A percentile compares a stretch with the other conserved stretches of the same genome.
Conservation (phyloP, 495 filamentous ascomycete genomes). For the Penicillium manginii region DNA sequence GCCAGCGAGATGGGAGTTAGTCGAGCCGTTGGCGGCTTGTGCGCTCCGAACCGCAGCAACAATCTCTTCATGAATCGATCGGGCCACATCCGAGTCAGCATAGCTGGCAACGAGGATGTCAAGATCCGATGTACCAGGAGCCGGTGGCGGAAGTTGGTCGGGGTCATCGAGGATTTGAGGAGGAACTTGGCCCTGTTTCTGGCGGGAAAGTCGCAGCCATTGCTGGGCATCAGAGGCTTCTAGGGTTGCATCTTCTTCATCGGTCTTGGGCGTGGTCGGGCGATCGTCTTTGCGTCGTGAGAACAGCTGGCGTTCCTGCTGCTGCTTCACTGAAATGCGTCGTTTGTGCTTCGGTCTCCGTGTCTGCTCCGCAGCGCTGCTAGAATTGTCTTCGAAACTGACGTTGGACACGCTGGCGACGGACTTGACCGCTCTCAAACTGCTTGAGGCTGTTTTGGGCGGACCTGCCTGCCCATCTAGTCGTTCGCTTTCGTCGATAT, state of each 20-base stretch:
- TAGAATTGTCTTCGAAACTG: slow-evolving; percentile 60
- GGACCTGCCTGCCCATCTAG: slow-evolving; percentile 46
- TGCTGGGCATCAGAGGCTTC: slow-evolving; percentile 67
- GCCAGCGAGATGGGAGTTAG: slow-evolving; percentile 59
- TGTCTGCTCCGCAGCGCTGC: slow-evolving; percentile 61
- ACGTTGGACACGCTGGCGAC: slow-evolving; percentile 77
- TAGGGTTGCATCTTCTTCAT: slow-evolving; percentile 69
- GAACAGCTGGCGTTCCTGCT: slow-evolving; percentile 88
- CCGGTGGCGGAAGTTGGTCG: slow-evolving; percentile 74
- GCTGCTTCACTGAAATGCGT: slow-evolving; percentile 73
- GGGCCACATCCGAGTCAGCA: slow-evolving; percentile 75
- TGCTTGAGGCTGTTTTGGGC: slow-evolving; percentile 78
- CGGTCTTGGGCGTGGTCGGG: slow-evolving; percentile 62
- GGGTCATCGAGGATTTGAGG: slow-evolving; percentile 71
- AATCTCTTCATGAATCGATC: slow-evolving; percentile 80
- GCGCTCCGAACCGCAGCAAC: slow-evolving; percentile 62
- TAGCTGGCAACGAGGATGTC: slow-evolving; percentile 81
- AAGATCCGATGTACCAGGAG: slow-evolving; percentile 71
- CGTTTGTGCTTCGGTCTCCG: slow-evolving; percentile 67
- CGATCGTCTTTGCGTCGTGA: slow-evolving; percentile 74
- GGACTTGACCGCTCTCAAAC: slow-evolving; percentile 86
- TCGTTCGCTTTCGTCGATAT: slow-evolving; percentile 57
- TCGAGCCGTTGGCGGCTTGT: slow-evolving; percentile 67
- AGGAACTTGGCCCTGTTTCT: slow-evolving; percentile 56
- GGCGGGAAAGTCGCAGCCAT: slow-evolving; percentile 72